phyloP scores from a whole-genome alignment of 2,329 filamentous ascomycete genomes.

The Niveomyces coronatus region DNA sequence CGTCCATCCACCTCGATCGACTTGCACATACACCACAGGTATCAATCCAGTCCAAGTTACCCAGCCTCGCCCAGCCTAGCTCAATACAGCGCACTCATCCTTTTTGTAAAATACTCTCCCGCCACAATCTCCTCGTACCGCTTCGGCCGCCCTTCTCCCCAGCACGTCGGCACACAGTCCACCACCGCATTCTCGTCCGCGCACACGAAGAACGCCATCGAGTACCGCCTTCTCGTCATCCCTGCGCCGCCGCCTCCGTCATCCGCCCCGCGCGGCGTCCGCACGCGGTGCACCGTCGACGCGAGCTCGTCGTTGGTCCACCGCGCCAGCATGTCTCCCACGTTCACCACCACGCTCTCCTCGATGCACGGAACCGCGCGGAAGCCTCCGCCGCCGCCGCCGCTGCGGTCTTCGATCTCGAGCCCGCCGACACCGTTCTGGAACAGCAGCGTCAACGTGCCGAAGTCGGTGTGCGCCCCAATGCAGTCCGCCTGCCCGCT shows the following conservation, averaged over 20 bases:
- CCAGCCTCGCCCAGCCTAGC: too few relatives aligned
- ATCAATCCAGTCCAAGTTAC: too few relatives aligned
- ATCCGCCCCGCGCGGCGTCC: constrained; percentile 24
- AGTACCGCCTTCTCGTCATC: constrained; percentile 42
- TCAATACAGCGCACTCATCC: constrained; percentile 16
- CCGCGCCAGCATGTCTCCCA: constrained; percentile 28
- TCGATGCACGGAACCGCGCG: constrained; percentile 16
- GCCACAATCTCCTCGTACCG: constrained; percentile 36
- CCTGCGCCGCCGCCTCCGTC: constrained; percentile 17
- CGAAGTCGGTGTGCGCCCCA: constrained; percentile 24
- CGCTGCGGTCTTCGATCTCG: constrained; percentile 31
- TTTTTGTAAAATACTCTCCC: constrained; percentile 19
- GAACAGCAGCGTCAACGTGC: constrained; percentile 21
- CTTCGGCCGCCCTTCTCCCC: constrained; percentile 28
- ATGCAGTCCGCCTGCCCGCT: constrained; percentile 19
- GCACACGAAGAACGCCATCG: constrained; percentile 49
- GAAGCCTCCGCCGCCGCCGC: constrained; percentile 20
- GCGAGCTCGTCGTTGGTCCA: constrained; percentile 27
- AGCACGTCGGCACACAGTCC: constrained; percentile 39
- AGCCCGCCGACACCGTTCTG: constrained; percentile 28
- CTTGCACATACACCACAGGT: too few relatives aligned
- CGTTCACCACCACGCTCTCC: constrained; percentile 28
- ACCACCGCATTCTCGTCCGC: constrained; percentile 39
- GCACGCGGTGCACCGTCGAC: constrained; percentile 30
- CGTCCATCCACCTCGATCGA: too few relatives aligned